Conservation (phyloP, 305 asterid species). For the Rubia occidens region DNA sequence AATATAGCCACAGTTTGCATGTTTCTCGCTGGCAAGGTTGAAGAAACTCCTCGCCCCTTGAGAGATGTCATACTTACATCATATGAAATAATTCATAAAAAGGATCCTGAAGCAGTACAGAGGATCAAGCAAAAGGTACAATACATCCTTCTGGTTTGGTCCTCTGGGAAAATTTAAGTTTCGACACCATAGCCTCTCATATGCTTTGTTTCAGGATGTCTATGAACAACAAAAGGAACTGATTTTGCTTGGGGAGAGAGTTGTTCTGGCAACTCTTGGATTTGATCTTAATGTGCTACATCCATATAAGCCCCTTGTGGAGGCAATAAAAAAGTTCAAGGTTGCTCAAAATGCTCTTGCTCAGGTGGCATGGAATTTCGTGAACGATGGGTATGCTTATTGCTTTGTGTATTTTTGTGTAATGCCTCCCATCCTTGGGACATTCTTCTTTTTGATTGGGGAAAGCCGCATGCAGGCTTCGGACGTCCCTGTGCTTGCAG, state of each 20-base stretch:
- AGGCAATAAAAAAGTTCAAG: slow-evolving; percentile 89
- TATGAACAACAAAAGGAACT: slow-evolving; percentile 92
- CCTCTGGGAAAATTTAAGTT: not conserved
- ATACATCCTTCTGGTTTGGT: slow-evolving; percentile 2
- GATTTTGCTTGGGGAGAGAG: slow-evolving; percentile 74
- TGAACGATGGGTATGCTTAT: slow-evolving; percentile 91
- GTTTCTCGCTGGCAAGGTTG: slow-evolving; percentile 99
- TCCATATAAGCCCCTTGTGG: slow-evolving; percentile 98
- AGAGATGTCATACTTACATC: slow-evolving; percentile 89
- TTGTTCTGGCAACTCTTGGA: slow-evolving; percentile 86
- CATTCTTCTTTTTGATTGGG: slow-evolving; percentile 62
- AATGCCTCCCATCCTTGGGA: slow-evolving; percentile 38
- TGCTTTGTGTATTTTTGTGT: slow-evolving; percentile 24
- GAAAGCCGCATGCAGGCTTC: slow-evolving; percentile 91
- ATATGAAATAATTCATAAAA: slow-evolving; percentile 82
- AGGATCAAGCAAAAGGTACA: slow-evolving; percentile 92
- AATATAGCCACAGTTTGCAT: slow-evolving; percentile 81
- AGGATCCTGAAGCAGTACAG: slow-evolving; percentile 79
- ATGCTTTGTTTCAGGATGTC: slow-evolving; percentile 44
- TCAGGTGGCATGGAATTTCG: slow-evolving; percentile 99
- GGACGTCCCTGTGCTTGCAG: slow-evolving; percentile 96
- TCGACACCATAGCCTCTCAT: slow-evolving; percentile 4
- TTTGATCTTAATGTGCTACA: slow-evolving; percentile 83
- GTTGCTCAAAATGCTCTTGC: slow-evolving; percentile 97
- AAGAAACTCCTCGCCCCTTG: slow-evolving; percentile 97